Base-by-base conservation (phyloP, 2,329 filamentous ascomycete genomes). In the Akanthomyces dipterigenus region DNA sequence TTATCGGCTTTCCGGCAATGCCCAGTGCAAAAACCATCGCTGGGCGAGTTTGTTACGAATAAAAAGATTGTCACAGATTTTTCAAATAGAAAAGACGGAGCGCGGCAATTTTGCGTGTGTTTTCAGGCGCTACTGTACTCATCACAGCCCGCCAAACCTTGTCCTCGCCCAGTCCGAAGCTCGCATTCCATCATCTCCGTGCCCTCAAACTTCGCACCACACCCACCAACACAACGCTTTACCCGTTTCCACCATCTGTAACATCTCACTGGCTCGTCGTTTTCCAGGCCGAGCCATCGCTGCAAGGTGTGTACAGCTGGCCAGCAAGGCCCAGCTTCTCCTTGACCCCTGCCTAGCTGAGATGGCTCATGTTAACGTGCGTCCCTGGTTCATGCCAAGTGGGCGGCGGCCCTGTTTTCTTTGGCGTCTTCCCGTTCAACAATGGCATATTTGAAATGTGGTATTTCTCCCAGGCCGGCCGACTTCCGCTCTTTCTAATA, bases 321-420 rank as follows among this genome's bases (percentile, higher is more conserved):
- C 24, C 14, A 20, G 20, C 14, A 16, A 6, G 18, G 34, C 31
- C 43, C 38, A 22, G 20, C 24, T 31, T 48, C 26, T 18, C 31
- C n/a, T 6, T 31, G 38, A 60, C 38, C 56, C 55, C 56, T 60
- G 56, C 48, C 38, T 51, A 60, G 56, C 56, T 60, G 56, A 60
- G 56, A 60, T 51, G 56, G n/a, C 24, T 20, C n/a, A 49, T 28
- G 20, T 43, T 50, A 36, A 26, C 45, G 28, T 28, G 18, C 16
- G 31, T 46, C 55, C 45, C 34, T 38, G 45, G 45, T 43, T 45
- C 34, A 50, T 45, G 7, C 34, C 55, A 58, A 48, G 55, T 57
- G 55, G 55, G 31, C 28, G 43, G 16, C 34, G 24, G 34, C 54
- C n/a, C 5, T 14, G 7, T 7, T 46, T 20, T 46, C 31, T 20